Evolutionary conservation across 495 filamentous ascomycete genomes (phyloP), one percentile per base, ranked within the genome.

Genomic region (Amniculicola lignicola): DNA sequence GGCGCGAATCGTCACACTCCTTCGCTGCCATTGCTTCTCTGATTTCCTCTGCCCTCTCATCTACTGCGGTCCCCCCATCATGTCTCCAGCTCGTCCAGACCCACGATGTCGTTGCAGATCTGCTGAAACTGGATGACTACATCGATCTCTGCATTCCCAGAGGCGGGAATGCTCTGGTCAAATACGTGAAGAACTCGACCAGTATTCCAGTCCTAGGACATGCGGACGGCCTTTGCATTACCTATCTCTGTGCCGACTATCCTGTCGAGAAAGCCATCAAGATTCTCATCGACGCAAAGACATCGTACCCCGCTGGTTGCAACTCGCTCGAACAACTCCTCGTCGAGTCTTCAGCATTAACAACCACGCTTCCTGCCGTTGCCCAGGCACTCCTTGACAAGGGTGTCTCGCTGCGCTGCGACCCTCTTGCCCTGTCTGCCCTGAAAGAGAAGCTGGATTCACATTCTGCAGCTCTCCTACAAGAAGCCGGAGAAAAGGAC

Each of bases 111-210:
- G 87, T 99, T 52, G 84, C 85, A 29, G 81, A 89, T 47, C 81
- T 99, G 0, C 80, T 99, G 4, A 82, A 79, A 27, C 84, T 90
- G 36, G 90, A 96, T 61, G 76, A 80, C 31, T 81, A 88, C 61
- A 93, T 99, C 63, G 93, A 99, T 69, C 83, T 99, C 4, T 91
- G 95, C 48, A 95, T 99, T 51, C 93, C 93, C 3, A 81, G 93
- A 29, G 93, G 93, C 27, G 89, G 87, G 31, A 97, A 96, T 67
- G 90, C 96, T 31, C 81, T 99, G 5, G 93, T 99, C 35, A 80
- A 87, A 14, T 89, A 84, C 70, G 87, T 96, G 70, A 94, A 97
- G 66, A 78, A 85, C 29, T 83, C 86, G 59, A 96, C 93, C 47
- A 88, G 88, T 57, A 97, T 99, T 55, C 94, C 93, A 0, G 94